Evolutionary conservation across 2,329 filamentous ascomycete species (phyloP), one percentile per base, ranked within the genome.

Genomic region (Fusarium continuum): DNA sequence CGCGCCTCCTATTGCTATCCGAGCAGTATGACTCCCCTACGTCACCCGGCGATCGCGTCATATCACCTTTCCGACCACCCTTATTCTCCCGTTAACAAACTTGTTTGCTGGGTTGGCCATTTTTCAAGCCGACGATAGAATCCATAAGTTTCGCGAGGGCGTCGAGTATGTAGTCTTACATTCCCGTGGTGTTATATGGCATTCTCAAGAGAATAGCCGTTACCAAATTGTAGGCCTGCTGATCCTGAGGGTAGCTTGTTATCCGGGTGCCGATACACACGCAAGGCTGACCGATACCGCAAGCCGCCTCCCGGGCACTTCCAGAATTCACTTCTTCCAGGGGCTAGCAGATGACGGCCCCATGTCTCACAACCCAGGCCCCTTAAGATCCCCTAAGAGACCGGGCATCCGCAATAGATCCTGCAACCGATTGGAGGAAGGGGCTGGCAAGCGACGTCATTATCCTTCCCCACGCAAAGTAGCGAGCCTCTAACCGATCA

Each of bases 361-460:
- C 68, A 70, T 71, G 68, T 70, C 68, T 69, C 67, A 70, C 43
- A 67, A 60, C 46, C n/a, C 50, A 65, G 48, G 49, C 52, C 55
- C 68, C 46, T 70, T 67, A 44, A 67, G 68, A 68, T 67, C 67
- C 65, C 61, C 47, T 68, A 59, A 64, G n/a, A 50, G 61, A 55
- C 68, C 55, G 55, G 52, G 50, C 56, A 61, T 63, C 65, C 60
- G 55, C 54, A 61, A 50, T 56, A 48, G 38, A 65, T 54, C 13
- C 45, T 45, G 45, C 55, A 71, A 55, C 68, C 68, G 68, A 71
- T 71, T 70, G 68, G 68, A 31, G 23, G 48, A 41, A 53, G n/a
- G 16, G 17, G 10, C 40, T 46, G 51, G 53, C 48, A 58, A 47
- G 52, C 56, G 65, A 72, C 69, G 70, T 72, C 70, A 72, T 72